A percentile compares a stretch with the other conserved stretches of the same genome.
These are phyloP conservation scores for Pleurotus ostreatus DNA, from an alignment of 768 basidiomycete genomes.

Conservation along the genomic window DNA sequence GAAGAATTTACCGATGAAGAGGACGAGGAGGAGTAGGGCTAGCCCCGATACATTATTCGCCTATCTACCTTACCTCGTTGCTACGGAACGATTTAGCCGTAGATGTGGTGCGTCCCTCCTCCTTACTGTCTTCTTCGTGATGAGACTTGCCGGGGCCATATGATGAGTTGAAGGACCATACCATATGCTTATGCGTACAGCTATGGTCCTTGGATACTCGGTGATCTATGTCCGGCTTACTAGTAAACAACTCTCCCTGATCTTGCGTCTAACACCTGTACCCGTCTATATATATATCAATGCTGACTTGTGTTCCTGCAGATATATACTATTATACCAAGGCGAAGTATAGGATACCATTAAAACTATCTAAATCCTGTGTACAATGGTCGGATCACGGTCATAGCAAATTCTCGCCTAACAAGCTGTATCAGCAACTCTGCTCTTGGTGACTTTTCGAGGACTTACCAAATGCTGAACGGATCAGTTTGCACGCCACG, in stretches of 20 bases:
- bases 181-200: constrained; percentile 8
- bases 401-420: constrained; percentile 1
- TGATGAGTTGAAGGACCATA: constrained; percentile 51
- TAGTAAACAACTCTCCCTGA: background rate
- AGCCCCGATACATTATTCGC: constrained; percentile 3
- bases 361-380: too few relatives aligned
- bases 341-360: too few relatives aligned
- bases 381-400: background rate
- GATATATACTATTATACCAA: background rate
- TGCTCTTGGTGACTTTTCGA: background rate
- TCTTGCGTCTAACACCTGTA: background rate
- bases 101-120: constrained; percentile 11
- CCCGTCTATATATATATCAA: background rate
- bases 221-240: constrained; percentile 60
- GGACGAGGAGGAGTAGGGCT: constrained; percentile 36
- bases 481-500: constrained; percentile 64
- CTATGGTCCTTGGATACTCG: constrained; percentile 40
- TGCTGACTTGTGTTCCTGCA: background rate
- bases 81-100: background rate
- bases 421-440: background rate
- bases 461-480: constrained; percentile 53
- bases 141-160: constrained; percentile 86
- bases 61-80: constrained; percentile 5
- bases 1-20: constrained; percentile 91
- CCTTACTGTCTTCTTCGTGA: constrained; percentile 28